Base-by-base conservation (phyloP, 768 basidiomycete genomes). In the Brasilioporus rufonigricans region DNA sequence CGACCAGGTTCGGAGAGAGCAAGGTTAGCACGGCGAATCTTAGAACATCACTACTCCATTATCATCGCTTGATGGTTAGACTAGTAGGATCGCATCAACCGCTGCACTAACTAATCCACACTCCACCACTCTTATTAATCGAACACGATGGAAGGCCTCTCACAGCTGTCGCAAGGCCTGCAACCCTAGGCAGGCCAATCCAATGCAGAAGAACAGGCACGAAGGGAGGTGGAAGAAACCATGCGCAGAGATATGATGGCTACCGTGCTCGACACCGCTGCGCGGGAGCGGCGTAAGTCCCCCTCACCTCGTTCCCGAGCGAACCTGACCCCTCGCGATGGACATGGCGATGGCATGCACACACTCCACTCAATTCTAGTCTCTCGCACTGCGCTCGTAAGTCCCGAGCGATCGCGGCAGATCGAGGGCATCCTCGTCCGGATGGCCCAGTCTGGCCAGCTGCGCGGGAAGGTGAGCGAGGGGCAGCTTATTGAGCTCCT, bases 341-440 rank as follows among this genome's bases (percentile, higher is more conserved):
- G n/a, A n/a, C n/a, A n/a, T n/a, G n/a, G n/a, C 12, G 33, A n/a
- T n/a, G n/a, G n/a, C n/a, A n/a, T n/a, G n/a, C n/a, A n/a, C n/a
- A n/a, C n/a, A n/a, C n/a, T n/a, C n/a, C n/a, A n/a, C n/a, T n/a
- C 44, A 24, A 26, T 46, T n/a, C 23, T 65, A 96, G 93, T 95
- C 52, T 86, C 90, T 11, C 85, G 94, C 46, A 95, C 96, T 59
- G 81, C 87, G 5, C 83, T 96, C 27, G 93, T 95, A 61, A 89
- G 89, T 60, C 86, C 91, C 0, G 84, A 89, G 38, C 77, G 91
- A 66, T n/a, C n/a, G n/a, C n/a, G n/a, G n/a, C n/a, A n/a, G n/a
- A n/a, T n/a, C n/a, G n/a, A n/a, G n/a, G n/a, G n/a, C n/a, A n/a
- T n/a, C n/a, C n/a, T n/a, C n/a, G n/a, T n/a, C n/a, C n/a, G n/a